Base-by-base conservation (phyloP, 1,284 basidiomycete genomes). In the Fistulina hepatica region DNA sequence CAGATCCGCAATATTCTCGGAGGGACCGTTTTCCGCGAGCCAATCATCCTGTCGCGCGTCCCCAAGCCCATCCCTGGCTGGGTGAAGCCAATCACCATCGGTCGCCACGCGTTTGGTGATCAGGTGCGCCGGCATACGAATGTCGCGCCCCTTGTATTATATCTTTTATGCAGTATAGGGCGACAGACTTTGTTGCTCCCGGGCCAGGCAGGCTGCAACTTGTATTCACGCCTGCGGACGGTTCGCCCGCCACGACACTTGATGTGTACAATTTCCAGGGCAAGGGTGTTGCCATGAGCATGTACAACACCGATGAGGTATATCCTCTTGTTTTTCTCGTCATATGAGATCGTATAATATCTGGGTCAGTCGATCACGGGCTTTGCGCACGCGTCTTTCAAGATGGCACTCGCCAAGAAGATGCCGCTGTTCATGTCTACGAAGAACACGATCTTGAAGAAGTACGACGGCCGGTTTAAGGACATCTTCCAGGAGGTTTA, bases 1-100 rank as follows among this genome's bases (percentile, higher is more conserved):
- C 48, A 85, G 79, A 92, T 97, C 61, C 84, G 93, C 50, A 97
- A 97, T 62, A 93, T 95, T 53, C 80, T 97, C 37, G 92, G 92
- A 34, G 94, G 94, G 38, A 97, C 94, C 22, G 94, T 98, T 43
- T 98, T 98, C 79, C 83, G 94, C 48, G 94, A 97, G 61, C 95
- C 95, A 49, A 98, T 98, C 63, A 81, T 98, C 54, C 75, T 97
- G 33, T 59, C 81, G 37, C 77, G 82, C 48, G 85, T 98, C 53
- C 95, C 94, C 26, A 85, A 84, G 53, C 90, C 92, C 15, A 74
- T 98, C 27, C 92, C 92, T 15, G 94, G 95, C 37, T 98, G 94
- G 94, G 74, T 76, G 44, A 93, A 97, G 57, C 93, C 95, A 30
- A 98, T 98, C 55, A 70, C 91, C 47, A 97, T 98, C 48, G 94